Conservation (phyloP, 768 basidiomycete genomes). For the Termitomyces sp. region DNA sequence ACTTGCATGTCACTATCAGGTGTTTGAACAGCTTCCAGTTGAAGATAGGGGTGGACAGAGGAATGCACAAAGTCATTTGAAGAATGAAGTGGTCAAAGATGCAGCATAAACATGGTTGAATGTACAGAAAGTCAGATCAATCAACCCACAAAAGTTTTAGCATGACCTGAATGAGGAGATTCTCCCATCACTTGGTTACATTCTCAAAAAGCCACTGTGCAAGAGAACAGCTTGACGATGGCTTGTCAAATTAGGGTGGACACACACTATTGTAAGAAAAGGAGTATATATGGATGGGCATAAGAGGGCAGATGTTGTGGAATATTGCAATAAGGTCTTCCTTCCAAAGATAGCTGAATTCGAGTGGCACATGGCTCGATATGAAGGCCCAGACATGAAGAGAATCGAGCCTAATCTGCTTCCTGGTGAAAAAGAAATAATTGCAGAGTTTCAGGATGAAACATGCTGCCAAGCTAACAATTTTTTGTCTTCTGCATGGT, state of each 20-base stretch:
- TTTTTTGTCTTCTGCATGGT: neutral
- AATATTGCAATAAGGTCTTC: too few species aligned
- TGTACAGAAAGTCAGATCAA: conserved; percentile 20
- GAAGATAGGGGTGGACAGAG: neutral
- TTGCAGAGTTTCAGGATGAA: neutral
- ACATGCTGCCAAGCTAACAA: neutral
- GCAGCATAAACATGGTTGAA: conserved; percentile 12
- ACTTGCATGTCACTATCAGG: too few species aligned
- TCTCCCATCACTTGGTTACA: too few species aligned
- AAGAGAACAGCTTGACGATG: conserved; percentile 29
- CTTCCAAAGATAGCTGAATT: too few species aligned
- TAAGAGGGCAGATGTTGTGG: too few species aligned
- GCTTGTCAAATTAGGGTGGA: too few species aligned
- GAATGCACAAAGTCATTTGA: neutral
- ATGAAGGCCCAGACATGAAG: neutral
- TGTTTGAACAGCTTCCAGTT: conserved; percentile 2
- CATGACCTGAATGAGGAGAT: too few species aligned
- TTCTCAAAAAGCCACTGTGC: conserved; percentile 17
- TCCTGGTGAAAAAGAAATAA: too few species aligned
- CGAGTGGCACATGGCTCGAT: conserved; percentile 1
- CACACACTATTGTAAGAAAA: conserved; percentile 12
- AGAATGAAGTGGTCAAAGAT: neutral
- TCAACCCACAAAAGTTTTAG: conserved; percentile 22
- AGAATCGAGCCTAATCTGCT: neutral
- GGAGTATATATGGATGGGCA: conserved; percentile 22